Percentiles rank a stretch among this genome's conserved stretches.
Evolutionary conservation across 2,329 filamentous ascomycete species (phyloP).

Genomic region (Stagonosporopsis cucurbitacearum): DNA sequence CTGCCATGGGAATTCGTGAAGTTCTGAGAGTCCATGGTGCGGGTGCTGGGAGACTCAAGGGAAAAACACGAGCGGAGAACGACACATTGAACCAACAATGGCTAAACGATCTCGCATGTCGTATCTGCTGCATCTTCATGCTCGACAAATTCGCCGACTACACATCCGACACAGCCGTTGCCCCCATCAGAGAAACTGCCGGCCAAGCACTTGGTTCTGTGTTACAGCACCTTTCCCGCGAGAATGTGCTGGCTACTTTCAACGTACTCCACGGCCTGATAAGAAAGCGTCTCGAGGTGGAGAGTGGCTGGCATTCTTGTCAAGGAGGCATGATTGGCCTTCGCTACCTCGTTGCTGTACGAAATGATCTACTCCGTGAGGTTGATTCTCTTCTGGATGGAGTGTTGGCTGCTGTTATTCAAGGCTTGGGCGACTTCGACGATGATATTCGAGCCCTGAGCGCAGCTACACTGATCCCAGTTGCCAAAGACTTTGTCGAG

Average conservation of each 20-base stretch:
- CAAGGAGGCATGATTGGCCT: slow-evolving; percentile 98
- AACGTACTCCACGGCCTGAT: slow-evolving; percentile 85
- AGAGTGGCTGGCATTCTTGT: slow-evolving; percentile 86
- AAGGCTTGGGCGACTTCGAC: slow-evolving; percentile 86
- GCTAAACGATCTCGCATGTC: slow-evolving; percentile 94
- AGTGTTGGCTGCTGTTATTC: slow-evolving; percentile 91
- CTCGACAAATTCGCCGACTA: slow-evolving; percentile 97
- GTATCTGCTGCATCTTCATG: slow-evolving; percentile 94
- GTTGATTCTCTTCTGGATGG: slow-evolving; percentile 89
- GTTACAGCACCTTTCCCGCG: slow-evolving; percentile 78
- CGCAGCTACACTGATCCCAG: slow-evolving; percentile 94
- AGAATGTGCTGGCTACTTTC: slow-evolving; percentile 85
- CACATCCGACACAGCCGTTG: slow-evolving; percentile 95
- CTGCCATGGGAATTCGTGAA: slow-evolving; percentile 92
- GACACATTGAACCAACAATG: slow-evolving; percentile 79
- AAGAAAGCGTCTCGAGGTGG: slow-evolving; percentile 72
- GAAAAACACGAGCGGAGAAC: slow-evolving; percentile 76
- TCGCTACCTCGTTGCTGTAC: slow-evolving; percentile 91
- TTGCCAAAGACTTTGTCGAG: slow-evolving; percentile 91
- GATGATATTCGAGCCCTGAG: slow-evolving; percentile 97
- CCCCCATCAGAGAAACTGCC: slow-evolving; percentile 92
- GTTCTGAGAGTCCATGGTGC: slow-evolving; percentile 88
- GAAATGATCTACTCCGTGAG: slow-evolving; percentile 87
- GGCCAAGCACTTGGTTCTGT: slow-evolving; percentile 92
- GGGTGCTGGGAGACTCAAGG: slow-evolving; percentile 79